Evolutionary conservation across 2,329 filamentous ascomycete genomes (phyloP), one percentile per base, ranked within the genome.

Genomic region (Ascochyta clinopodiicola): DNA sequence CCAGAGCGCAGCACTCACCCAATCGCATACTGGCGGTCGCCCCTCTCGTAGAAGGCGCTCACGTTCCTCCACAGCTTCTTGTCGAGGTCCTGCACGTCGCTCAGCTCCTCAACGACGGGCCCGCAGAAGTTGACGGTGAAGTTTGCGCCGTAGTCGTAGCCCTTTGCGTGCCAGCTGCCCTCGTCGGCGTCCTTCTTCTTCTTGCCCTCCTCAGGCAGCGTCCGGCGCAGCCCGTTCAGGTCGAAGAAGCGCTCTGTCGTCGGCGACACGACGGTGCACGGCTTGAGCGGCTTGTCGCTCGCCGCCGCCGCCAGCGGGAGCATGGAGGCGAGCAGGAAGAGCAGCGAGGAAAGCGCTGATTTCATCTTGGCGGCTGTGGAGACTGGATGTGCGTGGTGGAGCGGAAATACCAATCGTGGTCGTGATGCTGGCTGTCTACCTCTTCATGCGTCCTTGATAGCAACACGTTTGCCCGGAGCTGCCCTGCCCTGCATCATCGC

Each of bases 121-220:
- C 83, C 87, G 78, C 91, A 95, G 65, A 95, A 88, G 77, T 95
- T 95, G 67, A 94, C 72, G 2, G 90, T 94, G 69, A 95, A 95
- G 78, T 94, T 94, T 61, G 86, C 85, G 60, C 85, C 86, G 64
- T 92, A 91, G 75, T 94, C 91, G 73, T 87, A 89, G 31, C 91
- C 91, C 56, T 84, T 84, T 7, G 88, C 86, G 60, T 86, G 82
- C 79, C 83, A 84, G 69, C 81, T 88, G 57, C 84, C 80, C 50
- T 81, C 81, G 36, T 87, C 84, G 12, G 79, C 81, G 21, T 83
- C 81, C 64, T 88, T 81, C 24, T 71, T 70, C 57, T 78, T 79
- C 36, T 75, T 69, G 53, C 76, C 62, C 7, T 60, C 66, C 9
- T 70, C 70, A 12, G 83, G 81, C 31, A 81, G 80, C 34, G 75